These are phyloP conservation scores for Ogataea saltuana DNA, from an alignment of 805 yeast genomes.

Conservation along the genomic window DNA sequence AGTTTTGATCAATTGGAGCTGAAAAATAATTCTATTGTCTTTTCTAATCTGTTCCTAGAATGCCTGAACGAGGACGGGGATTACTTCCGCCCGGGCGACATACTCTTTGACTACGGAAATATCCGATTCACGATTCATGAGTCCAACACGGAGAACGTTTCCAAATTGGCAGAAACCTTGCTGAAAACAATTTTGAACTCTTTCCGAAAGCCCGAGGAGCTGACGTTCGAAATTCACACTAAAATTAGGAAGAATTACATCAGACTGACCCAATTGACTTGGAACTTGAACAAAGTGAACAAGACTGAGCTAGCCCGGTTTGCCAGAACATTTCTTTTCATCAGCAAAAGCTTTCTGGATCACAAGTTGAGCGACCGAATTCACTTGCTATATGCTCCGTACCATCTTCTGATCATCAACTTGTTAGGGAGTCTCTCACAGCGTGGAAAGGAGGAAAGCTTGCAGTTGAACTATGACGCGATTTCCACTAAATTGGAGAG, in stretches of 20 bases:
- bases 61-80: slow-evolving; percentile 21
- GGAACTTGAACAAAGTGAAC: slow-evolving; percentile 22
- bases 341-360: slow-evolving; percentile 15
- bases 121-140: slow-evolving; percentile 18
- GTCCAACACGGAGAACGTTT: slow-evolving; percentile 10
- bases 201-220: slow-evolving; percentile 2
- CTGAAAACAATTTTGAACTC: slow-evolving; percentile 11
- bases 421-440: slow-evolving; percentile 21
- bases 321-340: slow-evolving; percentile 19
- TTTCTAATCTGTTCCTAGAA: slow-evolving; percentile 20
- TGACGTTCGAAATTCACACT: slow-evolving; percentile 7
- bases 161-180: slow-evolving; percentile 16
- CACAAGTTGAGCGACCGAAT: slow-evolving; percentile 9
- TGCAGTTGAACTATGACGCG: slow-evolving; percentile 8
- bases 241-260: slow-evolving; percentile 29
- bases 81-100: slow-evolving; percentile 15
- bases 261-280: slow-evolving; percentile 26
- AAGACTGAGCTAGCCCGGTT: slow-evolving; percentile 15
- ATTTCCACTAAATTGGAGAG: slow-evolving; percentile 10
- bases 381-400: slow-evolving; percentile 25
- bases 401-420: slow-evolving; percentile 22
- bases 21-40: slow-evolving; percentile 17
- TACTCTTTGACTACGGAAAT: slow-evolving; percentile 20
- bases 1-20: slow-evolving; percentile 10
- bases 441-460: slow-evolving; percentile 4